Percentiles rank a stretch among this genome's conserved stretches.
phyloP scores from a whole-genome alignment of 2,329 filamentous ascomycete genomes.

The Fusarium sulawesiense region DNA sequence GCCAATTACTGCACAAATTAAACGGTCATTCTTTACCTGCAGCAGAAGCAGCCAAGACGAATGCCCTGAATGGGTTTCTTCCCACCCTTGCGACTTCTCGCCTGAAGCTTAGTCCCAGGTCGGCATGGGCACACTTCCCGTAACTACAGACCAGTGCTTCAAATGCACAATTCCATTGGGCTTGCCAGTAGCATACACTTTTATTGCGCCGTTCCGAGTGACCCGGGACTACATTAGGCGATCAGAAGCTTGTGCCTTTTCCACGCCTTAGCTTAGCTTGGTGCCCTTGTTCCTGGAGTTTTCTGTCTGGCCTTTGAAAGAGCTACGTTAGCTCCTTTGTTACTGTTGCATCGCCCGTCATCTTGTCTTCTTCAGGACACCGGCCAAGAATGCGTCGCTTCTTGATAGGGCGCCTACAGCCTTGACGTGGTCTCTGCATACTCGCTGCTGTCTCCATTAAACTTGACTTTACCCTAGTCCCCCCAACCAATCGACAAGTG shows the following conservation, averaged over 20 bases:
- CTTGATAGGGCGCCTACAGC: slow-evolving; percentile 17
- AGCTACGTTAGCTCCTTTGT: slow-evolving; percentile 23
- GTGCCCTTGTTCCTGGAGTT: slow-evolving; percentile 30
- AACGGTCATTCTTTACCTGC: slow-evolving; percentile 7
- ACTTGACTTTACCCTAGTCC: slow-evolving; percentile 21
- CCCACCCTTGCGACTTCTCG: slow-evolving; percentile 4
- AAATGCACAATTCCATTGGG: slow-evolving; percentile 13
- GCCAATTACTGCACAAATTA: slow-evolving; percentile 15
- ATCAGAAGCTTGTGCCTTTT: slow-evolving; percentile 20
- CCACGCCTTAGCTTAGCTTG: slow-evolving; percentile 22
- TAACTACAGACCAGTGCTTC: not conserved
- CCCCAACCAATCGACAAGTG: slow-evolving; percentile 30
- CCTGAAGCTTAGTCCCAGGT: slow-evolving; percentile 13
- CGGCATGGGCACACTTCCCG: slow-evolving; percentile 1
- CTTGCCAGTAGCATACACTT: slow-evolving; percentile 14
- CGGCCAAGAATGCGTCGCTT: slow-evolving; percentile 33
- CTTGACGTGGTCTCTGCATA: slow-evolving; percentile 31
- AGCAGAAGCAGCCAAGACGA: slow-evolving; percentile 25
- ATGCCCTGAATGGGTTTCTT: slow-evolving; percentile 5
- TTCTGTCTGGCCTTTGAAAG: slow-evolving; percentile 10
- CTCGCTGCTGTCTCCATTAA: slow-evolving; percentile 12
- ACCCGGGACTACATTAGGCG: slow-evolving; percentile 24
- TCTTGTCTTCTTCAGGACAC: slow-evolving; percentile 36
- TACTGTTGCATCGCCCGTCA: slow-evolving; percentile 26
- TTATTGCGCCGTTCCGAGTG: slow-evolving; percentile 16